Evolutionary conservation across 1,284 basidiomycete genomes (phyloP), one percentile per base, ranked within the genome.

Genomic region (Leccinum angustisporum): DNA sequence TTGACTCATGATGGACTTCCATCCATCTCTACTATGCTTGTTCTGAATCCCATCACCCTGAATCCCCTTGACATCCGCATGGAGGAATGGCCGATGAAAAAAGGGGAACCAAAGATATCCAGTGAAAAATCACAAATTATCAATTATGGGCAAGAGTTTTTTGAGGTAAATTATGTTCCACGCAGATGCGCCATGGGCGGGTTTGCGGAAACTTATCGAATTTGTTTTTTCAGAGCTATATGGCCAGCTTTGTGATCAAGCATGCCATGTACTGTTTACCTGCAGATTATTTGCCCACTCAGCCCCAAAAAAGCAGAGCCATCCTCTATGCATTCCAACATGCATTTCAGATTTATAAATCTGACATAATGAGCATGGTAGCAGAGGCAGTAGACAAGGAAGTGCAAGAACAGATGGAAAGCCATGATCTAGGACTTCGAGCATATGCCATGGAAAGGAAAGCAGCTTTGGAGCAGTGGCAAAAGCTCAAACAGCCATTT

Each of bases 1-100:
- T 14, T 50, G 7, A 5, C 57, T 1, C 50, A 63, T 27, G 56
- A 63, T 38, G 60, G 60, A 2, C n/a, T 63, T 2, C 43, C 56
- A 11, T 50, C 31, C 1, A 3, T 57, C 2, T 60, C 40, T n/a
- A 9, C 40, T 5, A 43, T 43, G 40, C n/a, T 43, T n/a, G 40
- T 40, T 16, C 38, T 40, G 0, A 36, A 36, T 14, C 36, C 36
- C 36, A 36, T 36, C 36, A 36, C 36, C 14, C 36, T 36, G 36
- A 36, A 36, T 14, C 36, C 36, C 36, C 36, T 40, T 40, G 16
- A 40, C 8, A 40, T 40, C 16, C 38, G 16, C n/a, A 40, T 40
- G 38, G 16, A 40, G 16, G 16, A n/a, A n/a, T 40, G 38, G 38
- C 38, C 16, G 16, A 40, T 40, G 38, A 40, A n/a, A 40, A 40